These are phyloP conservation scores for Heritiera fomes DNA, from an alignment of 345 rosid species.

Conservation along the genomic window DNA sequence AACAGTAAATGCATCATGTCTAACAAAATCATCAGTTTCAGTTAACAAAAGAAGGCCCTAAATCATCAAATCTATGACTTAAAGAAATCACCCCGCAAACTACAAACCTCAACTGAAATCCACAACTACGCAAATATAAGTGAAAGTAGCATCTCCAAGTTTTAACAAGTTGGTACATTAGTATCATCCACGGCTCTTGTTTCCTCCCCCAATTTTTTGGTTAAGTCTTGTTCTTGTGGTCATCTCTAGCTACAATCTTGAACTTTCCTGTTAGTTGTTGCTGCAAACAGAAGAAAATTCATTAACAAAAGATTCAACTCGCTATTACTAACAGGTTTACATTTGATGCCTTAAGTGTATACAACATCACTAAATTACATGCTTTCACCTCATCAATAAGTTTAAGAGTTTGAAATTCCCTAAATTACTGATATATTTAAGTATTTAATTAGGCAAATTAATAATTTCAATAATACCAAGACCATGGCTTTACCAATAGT, in stretches of 20 bases:
- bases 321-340: not conserved
- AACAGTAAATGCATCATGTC: not conserved
- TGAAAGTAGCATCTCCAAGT: not conserved
- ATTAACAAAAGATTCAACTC: constrained; percentile 9
- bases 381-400: not conserved
- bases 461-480: too few species aligned
- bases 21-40: not conserved
- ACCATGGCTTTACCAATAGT: not conserved
- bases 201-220: not conserved
- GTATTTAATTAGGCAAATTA: not conserved
- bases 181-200: not conserved
- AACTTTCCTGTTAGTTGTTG: constrained; percentile 90
- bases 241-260: constrained; percentile 87
- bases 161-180: not conserved
- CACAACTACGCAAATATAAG: not conserved
- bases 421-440: not conserved
- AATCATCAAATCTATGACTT: not conserved
- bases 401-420: not conserved
- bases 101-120: not conserved
- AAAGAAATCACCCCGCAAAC: not conserved
- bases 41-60: not conserved
- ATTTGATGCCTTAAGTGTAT: not conserved
- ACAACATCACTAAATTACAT: not conserved
- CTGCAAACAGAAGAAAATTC: constrained; percentile 46
- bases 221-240: constrained; percentile 33